phyloP scores from a whole-genome alignment of 2,329 filamentous ascomycete genomes.

The Aspergillus niger region DNA sequence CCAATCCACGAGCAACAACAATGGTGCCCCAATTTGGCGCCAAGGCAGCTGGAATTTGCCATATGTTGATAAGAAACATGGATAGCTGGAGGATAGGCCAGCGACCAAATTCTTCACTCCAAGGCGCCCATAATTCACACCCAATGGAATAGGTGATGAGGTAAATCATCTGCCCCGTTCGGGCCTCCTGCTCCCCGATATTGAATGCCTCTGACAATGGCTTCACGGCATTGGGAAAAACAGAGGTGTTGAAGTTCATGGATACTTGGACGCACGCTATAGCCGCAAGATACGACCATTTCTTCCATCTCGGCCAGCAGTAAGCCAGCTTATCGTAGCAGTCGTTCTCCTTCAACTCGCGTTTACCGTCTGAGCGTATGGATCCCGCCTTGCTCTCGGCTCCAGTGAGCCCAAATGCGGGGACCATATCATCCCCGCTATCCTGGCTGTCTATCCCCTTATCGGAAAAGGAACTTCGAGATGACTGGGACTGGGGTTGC shows the following conservation, averaged over 20 bases:
- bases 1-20: conserved; percentile 63
- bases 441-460: conserved; percentile 3
- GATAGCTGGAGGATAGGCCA: conserved; percentile 71
- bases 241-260: conserved; percentile 73
- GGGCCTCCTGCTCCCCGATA: conserved; percentile 66
- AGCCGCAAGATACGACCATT: conserved; percentile 47
- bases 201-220: conserved; percentile 66
- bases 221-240: conserved; percentile 66
- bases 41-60: conserved; percentile 67
- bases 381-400: not conserved
- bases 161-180: conserved; percentile 72
- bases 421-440: not conserved
- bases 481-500: not conserved
- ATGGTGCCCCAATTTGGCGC: conserved; percentile 69
- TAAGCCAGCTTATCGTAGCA: conserved; percentile 65
- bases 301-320: conserved; percentile 47
- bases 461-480: conserved; percentile 1
- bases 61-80: conserved; percentile 72
- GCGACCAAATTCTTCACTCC: conserved; percentile 77
- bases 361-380: conserved; percentile 15
- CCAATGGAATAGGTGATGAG: conserved; percentile 76
- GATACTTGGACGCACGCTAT: conserved; percentile 70
- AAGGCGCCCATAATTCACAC: conserved; percentile 81
- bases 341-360: conserved; percentile 52
- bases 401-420: not conserved